These are phyloP conservation scores for Cenchrus fungigraminus DNA, from an alignment of 176 grass and related monocot species.

Conservation along the genomic window DNA sequence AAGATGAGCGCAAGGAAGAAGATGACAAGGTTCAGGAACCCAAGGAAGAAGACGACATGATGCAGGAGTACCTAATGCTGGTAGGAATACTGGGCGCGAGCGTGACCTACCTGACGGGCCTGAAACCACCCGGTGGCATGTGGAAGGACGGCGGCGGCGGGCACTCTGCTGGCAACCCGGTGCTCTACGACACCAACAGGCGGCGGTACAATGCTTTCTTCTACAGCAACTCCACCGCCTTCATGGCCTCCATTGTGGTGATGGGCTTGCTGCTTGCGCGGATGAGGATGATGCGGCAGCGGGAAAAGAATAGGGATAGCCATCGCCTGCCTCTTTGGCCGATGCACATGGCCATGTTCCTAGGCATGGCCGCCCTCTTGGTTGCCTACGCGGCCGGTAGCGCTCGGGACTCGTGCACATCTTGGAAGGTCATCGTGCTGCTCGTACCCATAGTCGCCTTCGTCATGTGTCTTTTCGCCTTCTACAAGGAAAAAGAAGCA, in stretches of 20 bases:
- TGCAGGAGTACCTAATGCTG: neutral
- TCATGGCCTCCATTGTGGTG: slow-evolving; percentile 16
- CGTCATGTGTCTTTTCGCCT: neutral
- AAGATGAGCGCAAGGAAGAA: too few species aligned
- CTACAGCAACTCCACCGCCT: neutral
- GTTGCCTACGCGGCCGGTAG: slow-evolving; percentile 49
- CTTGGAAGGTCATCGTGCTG: slow-evolving; percentile 18
- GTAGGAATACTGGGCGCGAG: slow-evolving; percentile 15
- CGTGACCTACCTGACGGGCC: slow-evolving; percentile 28
- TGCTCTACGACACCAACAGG: neutral
- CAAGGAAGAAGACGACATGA: too few species aligned
- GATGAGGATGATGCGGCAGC: neutral
- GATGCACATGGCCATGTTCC: neutral
- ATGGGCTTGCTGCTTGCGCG: neutral
- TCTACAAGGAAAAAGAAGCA: too few species aligned
- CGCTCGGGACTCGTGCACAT: neutral
- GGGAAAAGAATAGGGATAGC: too few species aligned
- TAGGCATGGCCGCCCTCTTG: slow-evolving; percentile 44
- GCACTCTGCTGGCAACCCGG: neutral
- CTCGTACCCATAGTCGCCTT: slow-evolving; percentile 10
- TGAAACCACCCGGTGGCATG: slow-evolving; percentile 32
- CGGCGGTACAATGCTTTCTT: slow-evolving; percentile 15
- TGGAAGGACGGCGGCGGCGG: neutral
- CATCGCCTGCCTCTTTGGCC: neutral
- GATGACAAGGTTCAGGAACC: too few species aligned